Percentiles rank a stretch among this genome's conserved stretches.
phyloP scores from a whole-genome alignment of 2,329 filamentous ascomycete species.

The Trichoderma breve region DNA sequence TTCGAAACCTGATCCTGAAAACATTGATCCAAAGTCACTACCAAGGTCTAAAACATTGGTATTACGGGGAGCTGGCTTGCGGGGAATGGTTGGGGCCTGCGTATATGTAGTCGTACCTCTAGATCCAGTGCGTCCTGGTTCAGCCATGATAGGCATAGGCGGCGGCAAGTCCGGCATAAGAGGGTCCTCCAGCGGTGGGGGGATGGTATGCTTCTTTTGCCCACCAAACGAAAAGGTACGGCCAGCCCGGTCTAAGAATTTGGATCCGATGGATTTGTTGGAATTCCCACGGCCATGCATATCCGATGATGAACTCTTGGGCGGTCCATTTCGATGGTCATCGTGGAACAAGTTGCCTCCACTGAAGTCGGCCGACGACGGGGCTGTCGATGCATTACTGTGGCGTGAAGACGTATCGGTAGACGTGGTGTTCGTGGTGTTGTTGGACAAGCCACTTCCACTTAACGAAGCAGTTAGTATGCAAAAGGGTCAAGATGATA shows the following conservation, averaged over 20 bases:
- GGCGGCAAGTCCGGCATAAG: constrained; percentile 39
- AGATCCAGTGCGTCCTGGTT: constrained; percentile 37
- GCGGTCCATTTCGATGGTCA: constrained; percentile 28
- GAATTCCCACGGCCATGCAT: constrained; percentile 38
- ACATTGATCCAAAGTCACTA: constrained; percentile 57
- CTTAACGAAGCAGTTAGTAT: constrained; percentile 43
- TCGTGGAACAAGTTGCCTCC: constrained; percentile 29
- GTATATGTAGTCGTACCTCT: constrained; percentile 56
- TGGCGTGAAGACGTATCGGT: constrained; percentile 61
- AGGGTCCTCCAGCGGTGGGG: constrained; percentile 31
- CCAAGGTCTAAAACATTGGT: constrained; percentile 49
- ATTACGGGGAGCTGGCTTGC: constrained; percentile 46
- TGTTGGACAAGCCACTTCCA: constrained; percentile 60
- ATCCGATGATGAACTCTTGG: constrained; percentile 31
- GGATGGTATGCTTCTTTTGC: constrained; percentile 47
- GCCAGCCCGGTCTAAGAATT: constrained; percentile 55
- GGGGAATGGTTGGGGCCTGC: constrained; percentile 48
- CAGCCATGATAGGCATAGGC: constrained; percentile 35
- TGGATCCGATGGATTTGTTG: constrained; percentile 47
- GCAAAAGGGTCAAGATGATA: neutral
- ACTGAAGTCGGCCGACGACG: constrained; percentile 51
- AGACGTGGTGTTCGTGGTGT: constrained; percentile 59
- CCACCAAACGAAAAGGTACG: constrained; percentile 61
- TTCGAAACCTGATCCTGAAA: constrained; percentile 51
- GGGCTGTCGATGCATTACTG: constrained; percentile 61